Evolutionary conservation across 2,329 filamentous ascomycete species (phyloP).

Genomic region (Fusarium ambrosium): DNA sequence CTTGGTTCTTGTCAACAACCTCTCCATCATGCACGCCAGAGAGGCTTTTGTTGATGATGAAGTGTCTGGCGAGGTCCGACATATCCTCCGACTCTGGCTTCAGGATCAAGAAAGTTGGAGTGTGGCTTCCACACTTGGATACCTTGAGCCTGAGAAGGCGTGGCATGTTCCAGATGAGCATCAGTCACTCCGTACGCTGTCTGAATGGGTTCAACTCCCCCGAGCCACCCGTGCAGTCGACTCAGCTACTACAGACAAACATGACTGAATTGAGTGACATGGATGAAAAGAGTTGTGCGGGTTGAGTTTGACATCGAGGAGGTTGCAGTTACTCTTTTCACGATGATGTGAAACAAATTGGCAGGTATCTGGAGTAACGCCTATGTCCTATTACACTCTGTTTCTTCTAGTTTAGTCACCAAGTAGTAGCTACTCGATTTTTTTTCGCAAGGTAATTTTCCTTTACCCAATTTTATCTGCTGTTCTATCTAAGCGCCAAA

Average conservation of each 20-base stretch:
- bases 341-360: too few relatives aligned
- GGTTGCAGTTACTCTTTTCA: too few relatives aligned
- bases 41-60: neutral
- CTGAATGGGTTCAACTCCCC: neutral
- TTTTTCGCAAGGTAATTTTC: too few relatives aligned
- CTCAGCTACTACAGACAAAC: neutral
- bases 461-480: too few relatives aligned
- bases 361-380: too few relatives aligned
- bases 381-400: too few relatives aligned
- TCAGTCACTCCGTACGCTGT: neutral
- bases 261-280: neutral
- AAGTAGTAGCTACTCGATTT: too few relatives aligned
- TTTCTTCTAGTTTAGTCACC: too few relatives aligned
- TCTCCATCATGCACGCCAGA: neutral
- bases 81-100: neutral
- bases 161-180: neutral
- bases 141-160: neutral
- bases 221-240: neutral
- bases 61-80: neutral
- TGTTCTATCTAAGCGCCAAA: too few relatives aligned
- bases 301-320: too few relatives aligned
- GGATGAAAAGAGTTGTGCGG: too few relatives aligned
- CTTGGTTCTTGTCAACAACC: neutral
- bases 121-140: neutral
- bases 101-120: neutral